Base-by-base conservation (phyloP, 768 basidiomycete genomes). In the Leccinum subtestaceum region DNA sequence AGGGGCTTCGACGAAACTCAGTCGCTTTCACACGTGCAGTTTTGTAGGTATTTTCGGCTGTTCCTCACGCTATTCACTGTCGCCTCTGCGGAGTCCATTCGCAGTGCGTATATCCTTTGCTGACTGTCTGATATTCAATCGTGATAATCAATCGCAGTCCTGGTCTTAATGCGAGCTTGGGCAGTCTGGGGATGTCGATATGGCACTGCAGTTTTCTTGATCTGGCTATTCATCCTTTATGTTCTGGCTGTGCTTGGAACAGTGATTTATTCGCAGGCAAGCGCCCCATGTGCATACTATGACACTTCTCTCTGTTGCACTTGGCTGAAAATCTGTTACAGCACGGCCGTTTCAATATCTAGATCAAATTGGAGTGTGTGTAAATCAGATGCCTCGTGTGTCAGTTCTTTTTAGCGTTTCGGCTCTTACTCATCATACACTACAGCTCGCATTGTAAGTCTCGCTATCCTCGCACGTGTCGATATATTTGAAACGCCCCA, bases 81-180 rank as follows among this genome's bases (percentile, higher is more conserved):
- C 11, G 49, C 59, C 36, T 58, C 57, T 15, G 53, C 25, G 9
- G 65, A 67, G 43, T 59, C 62, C 13, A 58, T 61, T 19, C 64
- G 48, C 15, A 29, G 48, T 49, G 48, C 48, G 47, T 48, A 25
- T n/a, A 5, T 10, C 48, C 15, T 27, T 49, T 17, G 8, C 17
- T 49, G 7, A 13, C 9, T 49, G 13, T 25, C 7, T 13, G 9
- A 7, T 27, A 12, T 11, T 17, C 9, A 7, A 23, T 29, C 15
- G 17, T 27, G 48, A 49, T 23, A 9, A 27, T 47, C 15, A 38
- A 60, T 59, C 10, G 38, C 46, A 67, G 66, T 66, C 21, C 46
- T 66, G 40, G 66, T 67, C 10, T 51, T 61, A 4, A 53, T 63
- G 60, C 64, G 64, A 5, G 66, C 62, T 36, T 63, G 66, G 64